Base-by-base conservation (phyloP, 495 filamentous ascomycete species). In the Penicillium daleae region DNA sequence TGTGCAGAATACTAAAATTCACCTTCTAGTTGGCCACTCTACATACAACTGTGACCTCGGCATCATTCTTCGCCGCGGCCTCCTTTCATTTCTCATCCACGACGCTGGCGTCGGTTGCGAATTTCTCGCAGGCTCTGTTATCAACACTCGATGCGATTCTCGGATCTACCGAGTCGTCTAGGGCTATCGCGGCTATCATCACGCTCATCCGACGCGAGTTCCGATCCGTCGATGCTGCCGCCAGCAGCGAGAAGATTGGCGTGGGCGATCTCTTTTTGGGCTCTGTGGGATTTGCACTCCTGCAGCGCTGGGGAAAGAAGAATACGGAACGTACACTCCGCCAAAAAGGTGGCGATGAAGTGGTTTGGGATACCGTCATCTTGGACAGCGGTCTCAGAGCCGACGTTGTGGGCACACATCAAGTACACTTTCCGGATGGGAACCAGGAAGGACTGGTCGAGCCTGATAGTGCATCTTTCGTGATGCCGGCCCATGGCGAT, bases 311-410 rank as follows among this genome's bases (percentile, higher is more conserved):
- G 81, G 89, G 89, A 35, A 83, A 80, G 59, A 85, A 80, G 39
- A 80, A 83, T 56, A 84, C 86, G 21, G 83, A 89, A 57, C 77
- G 82, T 52, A 80, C 88, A 31, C 71, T 77, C 19, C 81, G 78
- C 19, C 75, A 80, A 2, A 78, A 80, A 32, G 74, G 78, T 48
- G 81, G 81, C 13, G 83, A 89, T 52, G 89, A 91, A 66, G 74
- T 85, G 27, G 79, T 92, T 10, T 93, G 90, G 90, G 90, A 93
- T 77, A 86, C 91, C n/a, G 87, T 92, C 48, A 85, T 92, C 32
- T 69, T 90, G 21, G 84, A 89, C 62, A 83, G 88, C 63, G 88
- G 87, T 1, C 71, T 78, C 42, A 76, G 86, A 39, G 85, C 85
- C 26, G 89, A 90, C 69, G 78, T 90, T 17, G 76, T 84, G 39